These are phyloP conservation scores for Penicillium desertorum DNA, from an alignment of 495 filamentous ascomycete genomes.

Conservation along the genomic window DNA sequence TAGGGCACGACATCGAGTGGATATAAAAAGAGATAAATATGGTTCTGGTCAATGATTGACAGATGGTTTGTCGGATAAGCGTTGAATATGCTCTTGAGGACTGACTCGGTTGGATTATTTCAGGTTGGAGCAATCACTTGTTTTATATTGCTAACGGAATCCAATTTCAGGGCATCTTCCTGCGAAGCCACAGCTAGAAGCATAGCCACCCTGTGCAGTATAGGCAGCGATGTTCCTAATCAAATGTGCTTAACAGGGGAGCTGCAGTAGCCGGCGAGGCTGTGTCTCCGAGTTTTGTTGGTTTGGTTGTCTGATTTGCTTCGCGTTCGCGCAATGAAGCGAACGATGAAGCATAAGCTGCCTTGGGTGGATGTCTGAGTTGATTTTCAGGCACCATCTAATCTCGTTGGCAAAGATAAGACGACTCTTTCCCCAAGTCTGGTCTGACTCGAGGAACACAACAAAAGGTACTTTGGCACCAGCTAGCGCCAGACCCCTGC, in stretches of 20 bases:
- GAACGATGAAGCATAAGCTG: not conserved
- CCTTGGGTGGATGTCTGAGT: not conserved
- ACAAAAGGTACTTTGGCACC: not conserved
- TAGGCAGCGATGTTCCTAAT: not conserved
- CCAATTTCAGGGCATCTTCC: not conserved
- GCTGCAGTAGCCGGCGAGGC: not conserved
- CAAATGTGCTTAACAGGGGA: not conserved
- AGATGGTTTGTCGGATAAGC: not conserved
- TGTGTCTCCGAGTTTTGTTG: not conserved
- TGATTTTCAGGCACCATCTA: too few relatives aligned
- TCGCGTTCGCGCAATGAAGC: not conserved
- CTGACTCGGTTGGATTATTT: too few relatives aligned
- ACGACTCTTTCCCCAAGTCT: too few relatives aligned
- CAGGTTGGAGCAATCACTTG: not conserved
- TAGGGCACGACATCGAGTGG: too few relatives aligned
- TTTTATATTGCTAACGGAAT: not conserved
- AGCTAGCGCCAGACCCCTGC: not conserved
- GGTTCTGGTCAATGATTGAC: not conserved
- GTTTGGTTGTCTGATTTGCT: not conserved
- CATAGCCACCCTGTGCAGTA: not conserved
- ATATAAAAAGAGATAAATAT: not conserved
- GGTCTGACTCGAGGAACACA: too few relatives aligned
- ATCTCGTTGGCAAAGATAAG: too few relatives aligned
- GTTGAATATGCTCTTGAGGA: not conserved
- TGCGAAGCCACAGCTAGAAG: not conserved